These are phyloP conservation scores for Aspergillus leporis DNA, from an alignment of 495 filamentous ascomycete genomes.

Conservation along the genomic window DNA sequence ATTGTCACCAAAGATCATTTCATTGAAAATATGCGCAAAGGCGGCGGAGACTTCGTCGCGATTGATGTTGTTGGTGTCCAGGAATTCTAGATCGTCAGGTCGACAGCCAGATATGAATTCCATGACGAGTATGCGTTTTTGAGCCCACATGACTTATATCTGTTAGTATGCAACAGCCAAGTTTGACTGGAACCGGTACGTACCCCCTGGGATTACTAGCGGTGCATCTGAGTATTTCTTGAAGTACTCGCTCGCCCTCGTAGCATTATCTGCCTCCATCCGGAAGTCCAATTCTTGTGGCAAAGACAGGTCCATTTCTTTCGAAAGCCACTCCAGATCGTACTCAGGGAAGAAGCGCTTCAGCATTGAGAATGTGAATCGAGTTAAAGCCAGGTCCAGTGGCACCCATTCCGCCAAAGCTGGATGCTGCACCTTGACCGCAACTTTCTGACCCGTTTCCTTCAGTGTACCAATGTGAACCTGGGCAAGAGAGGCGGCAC, in stretches of 20 bases:
- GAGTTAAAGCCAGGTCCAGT: conserved; percentile 82
- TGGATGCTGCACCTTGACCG: conserved; percentile 97
- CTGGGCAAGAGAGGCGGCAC: conserved; percentile 92
- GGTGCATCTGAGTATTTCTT: conserved; percentile 65
- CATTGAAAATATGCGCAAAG: conserved; percentile 92
- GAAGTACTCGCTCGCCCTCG: conserved; percentile 76
- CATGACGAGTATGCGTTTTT: conserved; percentile 91
- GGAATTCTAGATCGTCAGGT: conserved; percentile 83
- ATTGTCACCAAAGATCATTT: conserved; percentile 95
- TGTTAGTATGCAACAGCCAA: conserved; percentile 17
- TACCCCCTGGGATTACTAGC: conserved; percentile 78
- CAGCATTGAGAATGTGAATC: conserved; percentile 84
- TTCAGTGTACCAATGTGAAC: conserved; percentile 88
- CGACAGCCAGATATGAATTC: conserved; percentile 85
- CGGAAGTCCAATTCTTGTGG: conserved; percentile 91
- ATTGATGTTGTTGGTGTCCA: conserved; percentile 84
- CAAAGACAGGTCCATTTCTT: conserved; percentile 87
- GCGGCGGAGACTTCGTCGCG: conserved; percentile 96
- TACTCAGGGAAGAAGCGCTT: conserved; percentile 97
- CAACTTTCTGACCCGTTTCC: conserved; percentile 85
- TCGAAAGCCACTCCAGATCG: conserved; percentile 91
- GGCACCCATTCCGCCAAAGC: conserved; percentile 87
- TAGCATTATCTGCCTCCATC: conserved; percentile 84
- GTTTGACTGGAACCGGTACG: not conserved
- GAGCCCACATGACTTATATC: conserved; percentile 76